Evolutionary conservation across 306 rosid genomes (phyloP).

Genomic region (Malus orientalis): DNA sequence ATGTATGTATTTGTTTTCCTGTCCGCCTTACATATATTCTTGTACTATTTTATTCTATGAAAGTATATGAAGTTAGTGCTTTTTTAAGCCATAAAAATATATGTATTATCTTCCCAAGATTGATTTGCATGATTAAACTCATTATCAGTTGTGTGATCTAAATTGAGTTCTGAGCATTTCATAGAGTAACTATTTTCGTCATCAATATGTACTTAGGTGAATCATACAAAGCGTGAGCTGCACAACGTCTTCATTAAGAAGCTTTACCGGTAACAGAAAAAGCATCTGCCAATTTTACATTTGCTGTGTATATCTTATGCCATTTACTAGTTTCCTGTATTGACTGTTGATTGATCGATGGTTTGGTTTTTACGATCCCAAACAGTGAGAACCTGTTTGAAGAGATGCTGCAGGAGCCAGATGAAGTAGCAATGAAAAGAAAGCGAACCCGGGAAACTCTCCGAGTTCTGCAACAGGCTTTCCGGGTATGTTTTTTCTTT

Average conservation of each 20-base stretch:
- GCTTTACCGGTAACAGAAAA: constrained; percentile 65
- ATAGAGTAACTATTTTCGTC: neutral
- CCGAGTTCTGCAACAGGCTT: constrained; percentile 84
- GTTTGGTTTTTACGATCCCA: constrained; percentile 13
- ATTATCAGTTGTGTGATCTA: neutral
- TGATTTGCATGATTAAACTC: neutral
- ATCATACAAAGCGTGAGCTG: constrained; percentile 86
- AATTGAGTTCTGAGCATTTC: constrained; percentile 6
- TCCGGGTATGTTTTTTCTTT: constrained; percentile 44
- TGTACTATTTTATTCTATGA: neutral
- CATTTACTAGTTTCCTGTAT: neutral
- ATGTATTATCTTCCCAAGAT: neutral
- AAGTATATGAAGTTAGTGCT: neutral
- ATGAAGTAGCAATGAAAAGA: constrained; percentile 78
- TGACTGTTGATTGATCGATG: constrained; percentile 18
- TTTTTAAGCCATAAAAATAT: neutral
- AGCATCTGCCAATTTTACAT: neutral
- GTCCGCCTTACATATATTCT: neutral
- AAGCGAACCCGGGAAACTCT: constrained; percentile 82
- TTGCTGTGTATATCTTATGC: neutral
- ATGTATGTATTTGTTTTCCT: neutral
- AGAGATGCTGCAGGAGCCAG: constrained; percentile 97
- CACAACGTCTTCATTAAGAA: constrained; percentile 91
- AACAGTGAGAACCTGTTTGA: constrained; percentile 85
- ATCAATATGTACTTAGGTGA: constrained; percentile 50